phyloP scores from a whole-genome alignment of 1,139 yeast species.

The Geotrichum fermentans region DNA sequence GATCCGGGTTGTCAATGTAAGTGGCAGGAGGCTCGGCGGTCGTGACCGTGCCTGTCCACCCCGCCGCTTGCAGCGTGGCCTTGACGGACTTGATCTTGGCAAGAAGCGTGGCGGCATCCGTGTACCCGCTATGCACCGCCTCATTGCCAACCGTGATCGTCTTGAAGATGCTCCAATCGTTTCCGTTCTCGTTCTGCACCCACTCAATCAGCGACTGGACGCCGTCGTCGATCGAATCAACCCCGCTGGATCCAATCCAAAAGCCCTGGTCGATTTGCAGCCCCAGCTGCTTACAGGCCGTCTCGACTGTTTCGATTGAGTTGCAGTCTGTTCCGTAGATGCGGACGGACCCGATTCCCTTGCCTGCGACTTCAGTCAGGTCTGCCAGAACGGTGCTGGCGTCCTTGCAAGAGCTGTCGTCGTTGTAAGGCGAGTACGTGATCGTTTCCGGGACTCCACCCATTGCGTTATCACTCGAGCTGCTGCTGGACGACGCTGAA shows the following conservation, averaged over 20 bases:
- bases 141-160: slow-evolving; percentile 82
- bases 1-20: slow-evolving; percentile 55
- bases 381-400: slow-evolving; percentile 52
- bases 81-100: slow-evolving; percentile 62
- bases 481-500: not conserved
- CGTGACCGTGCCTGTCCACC: slow-evolving; percentile 71
- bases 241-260: slow-evolving; percentile 64
- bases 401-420: slow-evolving; percentile 63
- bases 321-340: slow-evolving; percentile 84
- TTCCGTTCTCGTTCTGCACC: slow-evolving; percentile 39
- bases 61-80: slow-evolving; percentile 53
- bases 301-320: slow-evolving; percentile 59
- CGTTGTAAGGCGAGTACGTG: slow-evolving; percentile 75
- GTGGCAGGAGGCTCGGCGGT: slow-evolving; percentile 88
- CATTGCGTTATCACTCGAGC: slow-evolving; percentile 24
- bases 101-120: slow-evolving; percentile 55
- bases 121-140: slow-evolving; percentile 62
- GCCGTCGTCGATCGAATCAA: slow-evolving; percentile 59
- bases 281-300: slow-evolving; percentile 57
- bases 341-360: slow-evolving; percentile 63
- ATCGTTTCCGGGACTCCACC: slow-evolving; percentile 48
- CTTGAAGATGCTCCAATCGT: slow-evolving; percentile 65
- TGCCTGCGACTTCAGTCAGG: slow-evolving; percentile 50
- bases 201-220: slow-evolving; percentile 51
- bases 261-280: slow-evolving; percentile 78